Percentiles rank a stretch among this genome's conserved stretches.
Conservation (phyloP, 2,329 filamentous ascomycete species). For the Penicillium italicum region DNA sequence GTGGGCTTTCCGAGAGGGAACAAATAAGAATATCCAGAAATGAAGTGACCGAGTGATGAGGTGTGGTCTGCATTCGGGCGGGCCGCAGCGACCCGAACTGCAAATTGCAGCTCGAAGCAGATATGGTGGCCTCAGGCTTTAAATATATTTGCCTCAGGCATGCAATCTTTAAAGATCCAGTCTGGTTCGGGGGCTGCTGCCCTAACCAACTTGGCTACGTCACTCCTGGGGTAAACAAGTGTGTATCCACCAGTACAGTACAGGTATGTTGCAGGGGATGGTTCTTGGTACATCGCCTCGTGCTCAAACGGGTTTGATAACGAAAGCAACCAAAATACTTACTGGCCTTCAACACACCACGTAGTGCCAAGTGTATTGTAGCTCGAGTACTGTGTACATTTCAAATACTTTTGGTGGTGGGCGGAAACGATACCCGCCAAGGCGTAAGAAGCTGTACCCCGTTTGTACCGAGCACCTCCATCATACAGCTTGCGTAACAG, state of each 20-base stretch:
- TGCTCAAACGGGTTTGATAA: neutral
- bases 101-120: conserved; percentile 11
- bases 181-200: conserved; percentile 17
- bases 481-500: conserved; percentile 19
- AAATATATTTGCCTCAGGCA: conserved; percentile 24
- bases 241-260: conserved; percentile 19
- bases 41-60: conserved; percentile 36
- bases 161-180: neutral
- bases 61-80: conserved; percentile 28
- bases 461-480: conserved; percentile 12
- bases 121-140: neutral
- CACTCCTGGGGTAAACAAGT: conserved; percentile 26
- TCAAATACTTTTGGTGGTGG: conserved; percentile 1
- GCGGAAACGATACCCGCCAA: conserved; percentile 1
- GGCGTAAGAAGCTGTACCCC: conserved; percentile 9
- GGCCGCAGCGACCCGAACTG: conserved; percentile 27
- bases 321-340: neutral
- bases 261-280: neutral
- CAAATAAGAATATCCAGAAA: conserved; percentile 32
- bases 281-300: neutral
- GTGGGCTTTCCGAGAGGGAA: conserved; percentile 30
- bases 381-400: neutral
- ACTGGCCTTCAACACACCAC: neutral
- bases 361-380: neutral
- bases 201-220: conserved; percentile 26